Evolutionary conservation across 768 basidiomycete genomes (phyloP).

Genomic region (Chalciporus pseudorubinellus): DNA sequence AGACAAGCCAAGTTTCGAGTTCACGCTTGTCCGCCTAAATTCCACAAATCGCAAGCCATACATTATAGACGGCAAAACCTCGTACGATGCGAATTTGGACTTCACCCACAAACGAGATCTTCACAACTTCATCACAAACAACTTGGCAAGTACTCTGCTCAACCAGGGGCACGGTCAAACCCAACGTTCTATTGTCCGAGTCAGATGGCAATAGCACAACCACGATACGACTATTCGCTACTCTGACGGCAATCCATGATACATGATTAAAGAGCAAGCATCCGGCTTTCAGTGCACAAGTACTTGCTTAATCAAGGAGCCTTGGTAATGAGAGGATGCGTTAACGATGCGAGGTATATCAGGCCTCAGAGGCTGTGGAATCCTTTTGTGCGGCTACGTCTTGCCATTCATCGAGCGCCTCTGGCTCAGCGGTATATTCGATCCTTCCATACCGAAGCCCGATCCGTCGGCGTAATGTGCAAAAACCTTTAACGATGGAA

Average conservation of each 20-base stretch:
- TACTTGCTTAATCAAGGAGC: not conserved
- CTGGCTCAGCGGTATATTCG: constrained; percentile 11
- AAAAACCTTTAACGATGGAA: constrained; percentile 41
- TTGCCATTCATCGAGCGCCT: constrained; percentile 47
- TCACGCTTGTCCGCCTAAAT: no score
- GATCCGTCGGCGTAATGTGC: constrained; percentile 38
- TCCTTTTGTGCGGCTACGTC: constrained; percentile 31
- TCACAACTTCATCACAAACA: not conserved
- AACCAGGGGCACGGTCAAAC: not conserved
- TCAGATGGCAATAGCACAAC: not conserved
- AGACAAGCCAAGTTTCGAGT: not conserved
- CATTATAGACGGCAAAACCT: not conserved
- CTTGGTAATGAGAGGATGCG: not conserved
- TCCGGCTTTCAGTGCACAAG: not conserved
- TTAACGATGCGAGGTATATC: not conserved
- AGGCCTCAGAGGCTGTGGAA: constrained; percentile 8
- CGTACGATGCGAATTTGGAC: not conserved
- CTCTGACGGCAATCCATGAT: not conserved
- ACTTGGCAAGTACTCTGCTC: not conserved
- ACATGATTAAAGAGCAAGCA: not conserved
- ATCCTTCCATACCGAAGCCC: constrained; percentile 15
- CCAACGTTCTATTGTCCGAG: not conserved
- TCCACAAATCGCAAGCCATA: not conserved
- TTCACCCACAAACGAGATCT: not conserved
- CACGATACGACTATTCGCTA: not conserved